Evolutionary conservation across 352 stramenopile genomes (phyloP).

Genomic region (Pythium sukuiense): DNA sequence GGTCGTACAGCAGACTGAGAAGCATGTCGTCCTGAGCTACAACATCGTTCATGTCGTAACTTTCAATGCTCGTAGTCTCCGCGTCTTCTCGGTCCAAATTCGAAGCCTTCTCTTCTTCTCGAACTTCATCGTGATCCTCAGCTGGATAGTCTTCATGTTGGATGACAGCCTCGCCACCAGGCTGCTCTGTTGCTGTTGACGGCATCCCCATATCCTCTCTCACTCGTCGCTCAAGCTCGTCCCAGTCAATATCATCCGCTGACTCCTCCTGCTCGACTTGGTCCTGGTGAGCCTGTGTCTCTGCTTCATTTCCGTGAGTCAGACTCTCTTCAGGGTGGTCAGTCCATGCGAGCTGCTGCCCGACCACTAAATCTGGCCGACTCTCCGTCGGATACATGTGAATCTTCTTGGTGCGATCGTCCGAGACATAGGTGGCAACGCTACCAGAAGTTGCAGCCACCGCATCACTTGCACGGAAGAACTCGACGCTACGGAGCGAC

Average conservation of each 20-base stretch:
- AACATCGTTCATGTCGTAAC: not conserved
- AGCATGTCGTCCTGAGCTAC: constrained; percentile 1
- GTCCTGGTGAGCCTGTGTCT: not conserved
- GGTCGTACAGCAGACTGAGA: constrained; percentile 9
- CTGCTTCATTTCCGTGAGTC: not conserved
- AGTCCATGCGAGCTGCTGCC: constrained; percentile 10
- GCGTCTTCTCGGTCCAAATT: not conserved
- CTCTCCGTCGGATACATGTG: constrained; percentile 5
- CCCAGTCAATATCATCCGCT: not conserved
- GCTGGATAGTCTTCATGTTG: not conserved
- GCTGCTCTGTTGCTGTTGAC: not conserved
- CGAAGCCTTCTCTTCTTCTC: too few relatives aligned
- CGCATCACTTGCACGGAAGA: constrained; percentile 4
- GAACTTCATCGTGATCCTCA: not conserved
- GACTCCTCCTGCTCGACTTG: not conserved
- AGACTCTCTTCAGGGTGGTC: not conserved
- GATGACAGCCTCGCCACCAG: not conserved
- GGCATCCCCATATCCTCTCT: not conserved
- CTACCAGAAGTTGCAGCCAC: not conserved
- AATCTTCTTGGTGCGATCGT: constrained; percentile 5
- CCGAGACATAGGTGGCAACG: constrained; percentile 11
- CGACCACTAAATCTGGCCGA: not conserved
- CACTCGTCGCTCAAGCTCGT: constrained; percentile 1
- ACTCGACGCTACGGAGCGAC: constrained; percentile 1
- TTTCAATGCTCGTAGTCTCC: not conserved